A percentile compares a stretch with the other conserved stretches of the same genome.
These are phyloP conservation scores for Liquidambar formosana DNA, from an alignment of 164 flowering plant genomes.

Conservation along the genomic window DNA sequence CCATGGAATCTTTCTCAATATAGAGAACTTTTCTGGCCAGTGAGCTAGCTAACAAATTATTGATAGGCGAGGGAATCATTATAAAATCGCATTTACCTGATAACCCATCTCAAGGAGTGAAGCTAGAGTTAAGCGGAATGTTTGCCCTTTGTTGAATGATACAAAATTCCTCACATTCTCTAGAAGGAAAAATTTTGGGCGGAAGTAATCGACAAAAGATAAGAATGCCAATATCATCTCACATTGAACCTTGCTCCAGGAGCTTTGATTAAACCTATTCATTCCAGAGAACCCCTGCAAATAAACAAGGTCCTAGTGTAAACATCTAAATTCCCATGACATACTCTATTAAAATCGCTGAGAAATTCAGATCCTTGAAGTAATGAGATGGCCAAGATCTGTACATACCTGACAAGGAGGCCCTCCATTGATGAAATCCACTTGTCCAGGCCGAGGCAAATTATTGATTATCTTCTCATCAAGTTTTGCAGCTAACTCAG, in stretches of 20 bases:
- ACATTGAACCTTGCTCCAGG: slow-evolving; percentile 97
- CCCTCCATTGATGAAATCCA: slow-evolving; percentile 96
- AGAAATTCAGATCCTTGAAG: not conserved
- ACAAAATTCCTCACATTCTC: slow-evolving; percentile 93
- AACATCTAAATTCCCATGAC: not conserved
- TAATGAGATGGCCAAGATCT: not conserved
- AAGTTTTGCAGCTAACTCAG: slow-evolving; percentile 57
- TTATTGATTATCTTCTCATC: slow-evolving; percentile 49
- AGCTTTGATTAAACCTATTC: slow-evolving; percentile 87
- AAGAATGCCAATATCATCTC: slow-evolving; percentile 95
- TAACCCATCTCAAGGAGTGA: slow-evolving; percentile 99
- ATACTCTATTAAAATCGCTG: not conserved
- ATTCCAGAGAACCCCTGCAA: slow-evolving; percentile 96
- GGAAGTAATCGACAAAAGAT: slow-evolving; percentile 87
- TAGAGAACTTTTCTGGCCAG: not conserved
- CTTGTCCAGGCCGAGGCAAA: slow-evolving; percentile 90
- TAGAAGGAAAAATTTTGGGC: slow-evolving; percentile 81
- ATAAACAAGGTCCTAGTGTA: not conserved
- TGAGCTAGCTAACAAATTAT: not conserved
- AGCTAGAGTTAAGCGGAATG: slow-evolving; percentile 82
- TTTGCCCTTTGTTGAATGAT: slow-evolving; percentile 94
- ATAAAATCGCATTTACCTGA: slow-evolving; percentile 59
- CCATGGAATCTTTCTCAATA: not conserved
- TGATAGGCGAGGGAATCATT: not conserved
- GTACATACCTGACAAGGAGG: slow-evolving; percentile 88